Evolutionary conservation across 306 rosid genomes (phyloP).

Genomic region (Crotalaria pallida): DNA sequence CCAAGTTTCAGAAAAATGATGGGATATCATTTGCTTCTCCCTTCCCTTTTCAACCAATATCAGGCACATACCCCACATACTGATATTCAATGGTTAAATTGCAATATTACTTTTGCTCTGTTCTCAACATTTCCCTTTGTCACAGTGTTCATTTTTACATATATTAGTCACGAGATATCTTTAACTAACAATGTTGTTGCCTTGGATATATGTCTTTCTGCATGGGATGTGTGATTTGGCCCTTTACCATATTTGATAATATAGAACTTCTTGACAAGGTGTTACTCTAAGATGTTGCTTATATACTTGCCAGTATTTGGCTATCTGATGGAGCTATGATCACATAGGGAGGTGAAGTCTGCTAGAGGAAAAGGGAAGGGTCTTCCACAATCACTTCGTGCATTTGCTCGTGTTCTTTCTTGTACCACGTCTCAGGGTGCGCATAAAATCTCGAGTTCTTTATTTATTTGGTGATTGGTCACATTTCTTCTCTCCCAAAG

Average conservation of each 20-base stretch:
- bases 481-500: background rate
- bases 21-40: background rate
- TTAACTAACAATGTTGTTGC: background rate
- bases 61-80: background rate
- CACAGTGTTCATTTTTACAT: background rate
- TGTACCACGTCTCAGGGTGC: constrained; percentile 52
- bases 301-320: constrained; percentile 26
- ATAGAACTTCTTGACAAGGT: background rate
- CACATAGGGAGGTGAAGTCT: constrained; percentile 56
- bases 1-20: background rate
- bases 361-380: constrained; percentile 63
- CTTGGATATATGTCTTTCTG: background rate
- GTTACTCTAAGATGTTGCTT: constrained; percentile 26
- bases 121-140: background rate
- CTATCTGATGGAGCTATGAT: constrained; percentile 33
- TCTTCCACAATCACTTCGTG: constrained; percentile 72
- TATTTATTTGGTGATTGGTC: background rate
- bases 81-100: background rate
- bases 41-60: background rate
- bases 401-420: constrained; percentile 62
- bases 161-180: background rate
- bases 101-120: background rate
- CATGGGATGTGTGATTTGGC: background rate
- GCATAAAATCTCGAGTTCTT: background rate
- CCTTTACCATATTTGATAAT: background rate